Evolutionary conservation across 2,329 filamentous ascomycete species (phyloP), one percentile per base, ranked within the genome.

Genomic region (Ophiostoma pallidulum): DNA sequence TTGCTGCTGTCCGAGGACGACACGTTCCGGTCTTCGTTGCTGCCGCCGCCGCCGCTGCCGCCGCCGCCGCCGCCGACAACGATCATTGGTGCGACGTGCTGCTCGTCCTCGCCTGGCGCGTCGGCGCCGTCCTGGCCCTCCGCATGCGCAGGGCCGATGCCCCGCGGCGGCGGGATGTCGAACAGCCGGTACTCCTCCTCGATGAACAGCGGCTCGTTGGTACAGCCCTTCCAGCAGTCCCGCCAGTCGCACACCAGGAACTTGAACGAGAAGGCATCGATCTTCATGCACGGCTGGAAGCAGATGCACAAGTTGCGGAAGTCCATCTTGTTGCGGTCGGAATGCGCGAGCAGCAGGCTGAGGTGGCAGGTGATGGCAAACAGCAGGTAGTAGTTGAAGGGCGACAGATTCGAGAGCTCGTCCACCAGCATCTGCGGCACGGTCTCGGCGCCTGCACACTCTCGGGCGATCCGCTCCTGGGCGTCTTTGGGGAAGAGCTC

Each of bases 241-340:
- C 89, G 82, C 91, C 91, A 97, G 62, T 97, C 85, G 60, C 88
- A 87, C 18, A 97, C 90, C 12, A 97, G 73, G 55, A 95, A 96
- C 59, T 90, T 88, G 74, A 97, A 97, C 63, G 88, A 94, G 63
- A 91, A 94, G 1, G 83, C 83, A 59, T 97, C 91, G 50, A 97
- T 92, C 67, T 91, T 94, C 78, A 97, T 88, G 65, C 89, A 94
- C 4, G 91, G 91, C 65, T 95, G 89, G 66, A 96, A 96, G 69
- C 91, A 97, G 57, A 96, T 94, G 67, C 89, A 94, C 20, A 97
- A 72, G 56, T 96, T 96, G 60, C 87, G 82, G 62, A 91, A 95
- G 62, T 94, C 88, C 91, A 97, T 97, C 70, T 94, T 95, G 75
- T 96, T 97, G 71, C 91, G 90, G 54, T 94, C 87, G 20, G 89